Evolutionary conservation across 345 rosid species (phyloP).

Genomic region (Litchi chinensis): DNA sequence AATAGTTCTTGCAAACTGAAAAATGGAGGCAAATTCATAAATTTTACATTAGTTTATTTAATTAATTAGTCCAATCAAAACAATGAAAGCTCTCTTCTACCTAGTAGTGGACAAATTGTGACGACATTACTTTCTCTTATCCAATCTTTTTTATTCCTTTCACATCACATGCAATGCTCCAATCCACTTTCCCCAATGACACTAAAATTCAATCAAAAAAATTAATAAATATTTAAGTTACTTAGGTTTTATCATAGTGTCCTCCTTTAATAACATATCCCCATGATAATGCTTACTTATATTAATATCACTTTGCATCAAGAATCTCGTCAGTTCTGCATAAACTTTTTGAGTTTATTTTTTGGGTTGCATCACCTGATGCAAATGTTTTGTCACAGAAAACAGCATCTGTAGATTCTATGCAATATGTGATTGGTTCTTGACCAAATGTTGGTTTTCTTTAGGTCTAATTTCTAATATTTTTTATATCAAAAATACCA

Average conservation of each 20-base stretch:
- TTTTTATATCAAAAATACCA: too few species aligned
- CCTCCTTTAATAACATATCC: constrained; percentile 27
- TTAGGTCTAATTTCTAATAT: too few species aligned
- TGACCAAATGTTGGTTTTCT: constrained; percentile 24
- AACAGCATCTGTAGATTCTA: constrained; percentile 13
- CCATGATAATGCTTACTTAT: constrained; percentile 35
- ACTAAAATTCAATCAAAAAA: constrained; percentile 1
- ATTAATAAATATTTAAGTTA: not conserved
- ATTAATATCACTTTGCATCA: constrained; percentile 23
- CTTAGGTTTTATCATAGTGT: constrained; percentile 26
- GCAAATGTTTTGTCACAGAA: not conserved
- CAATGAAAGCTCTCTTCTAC: constrained; percentile 6
- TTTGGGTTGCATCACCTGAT: not conserved
- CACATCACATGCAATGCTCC: constrained; percentile 41
- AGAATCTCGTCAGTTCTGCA: constrained; percentile 28
- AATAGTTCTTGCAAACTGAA: not conserved
- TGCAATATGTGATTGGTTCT: constrained; percentile 28
- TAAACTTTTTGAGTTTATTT: not conserved
- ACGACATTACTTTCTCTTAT: constrained; percentile 26
- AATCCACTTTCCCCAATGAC: constrained; percentile 17
- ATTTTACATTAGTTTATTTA: not conserved
- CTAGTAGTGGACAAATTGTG: constrained; percentile 31
- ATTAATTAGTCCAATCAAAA: constrained; percentile 21
- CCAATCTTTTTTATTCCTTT: constrained; percentile 20
- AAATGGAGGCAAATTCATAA: not conserved